Percentiles rank a stretch among this genome's conserved stretches.
These are phyloP conservation scores for Metschnikowia picachoensis DNA, from an alignment of 805 yeast species.

Conservation along the genomic window DNA sequence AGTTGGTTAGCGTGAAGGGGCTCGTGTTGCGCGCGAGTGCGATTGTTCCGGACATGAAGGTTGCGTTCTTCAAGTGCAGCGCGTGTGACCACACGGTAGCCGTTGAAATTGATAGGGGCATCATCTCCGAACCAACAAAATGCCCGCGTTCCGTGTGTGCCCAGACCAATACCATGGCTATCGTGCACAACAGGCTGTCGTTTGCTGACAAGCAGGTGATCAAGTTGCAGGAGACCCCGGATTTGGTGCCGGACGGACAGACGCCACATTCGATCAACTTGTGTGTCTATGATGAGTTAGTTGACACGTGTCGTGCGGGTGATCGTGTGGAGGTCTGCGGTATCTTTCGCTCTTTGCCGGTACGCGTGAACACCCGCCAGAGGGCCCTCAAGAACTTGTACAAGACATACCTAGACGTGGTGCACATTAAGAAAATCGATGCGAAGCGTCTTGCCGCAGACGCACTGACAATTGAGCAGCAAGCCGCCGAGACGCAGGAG, in stretches of 20 bases:
- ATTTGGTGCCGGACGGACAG: conserved; percentile 95
- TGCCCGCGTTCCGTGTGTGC: conserved; percentile 91
- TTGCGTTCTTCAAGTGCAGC: conserved; percentile 91
- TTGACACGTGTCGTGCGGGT: conserved; percentile 93
- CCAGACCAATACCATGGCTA: conserved; percentile 79
- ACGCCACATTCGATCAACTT: conserved; percentile 95
- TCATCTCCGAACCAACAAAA: conserved; percentile 85
- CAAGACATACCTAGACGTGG: conserved; percentile 92
- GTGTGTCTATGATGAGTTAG: conserved; percentile 93
- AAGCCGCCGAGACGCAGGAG: conserved; percentile 59
- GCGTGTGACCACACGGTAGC: conserved; percentile 92
- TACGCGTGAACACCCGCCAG: conserved; percentile 79
- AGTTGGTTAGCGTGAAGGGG: conserved; percentile 87
- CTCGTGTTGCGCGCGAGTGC: conserved; percentile 84
- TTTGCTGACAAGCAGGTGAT: conserved; percentile 96
- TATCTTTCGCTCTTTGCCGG: conserved; percentile 88
- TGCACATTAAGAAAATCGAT: conserved; percentile 85
- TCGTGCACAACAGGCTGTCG: conserved; percentile 86
- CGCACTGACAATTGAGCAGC: conserved; percentile 59
- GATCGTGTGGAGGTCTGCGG: conserved; percentile 96
- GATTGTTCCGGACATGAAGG: conserved; percentile 95
- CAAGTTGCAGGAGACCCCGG: conserved; percentile 93
- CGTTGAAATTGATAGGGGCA: conserved; percentile 92
- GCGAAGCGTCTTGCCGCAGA: conserved; percentile 79
- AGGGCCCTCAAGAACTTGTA: conserved; percentile 78